Conservation (phyloP, 176 grass and related monocot genomes). For the Canna indica region DNA sequence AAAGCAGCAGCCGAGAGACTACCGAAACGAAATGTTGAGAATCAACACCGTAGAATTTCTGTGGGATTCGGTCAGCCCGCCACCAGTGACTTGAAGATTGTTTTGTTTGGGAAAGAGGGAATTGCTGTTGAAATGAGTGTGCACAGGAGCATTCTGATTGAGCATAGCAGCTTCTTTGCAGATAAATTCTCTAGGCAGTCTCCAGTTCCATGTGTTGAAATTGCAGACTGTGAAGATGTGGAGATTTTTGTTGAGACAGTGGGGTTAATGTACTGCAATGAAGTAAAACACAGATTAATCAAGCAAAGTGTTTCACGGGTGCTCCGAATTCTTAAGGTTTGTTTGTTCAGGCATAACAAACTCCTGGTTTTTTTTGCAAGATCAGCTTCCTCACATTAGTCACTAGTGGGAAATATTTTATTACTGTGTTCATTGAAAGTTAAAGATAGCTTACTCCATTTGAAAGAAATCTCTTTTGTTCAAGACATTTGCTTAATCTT, state of each 20-base stretch:
- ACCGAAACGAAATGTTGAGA: conserved; percentile 26
- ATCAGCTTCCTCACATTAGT: too few species aligned
- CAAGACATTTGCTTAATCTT: background rate
- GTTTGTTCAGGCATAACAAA: too few species aligned
- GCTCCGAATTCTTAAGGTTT: conserved; percentile 50
- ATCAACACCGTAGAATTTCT: conserved; percentile 41
- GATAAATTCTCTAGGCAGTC: conserved; percentile 32
- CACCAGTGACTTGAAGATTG: conserved; percentile 63
- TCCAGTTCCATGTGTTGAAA: conserved; percentile 28
- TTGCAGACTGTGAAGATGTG: conserved; percentile 45
- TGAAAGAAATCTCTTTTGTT: too few species aligned
- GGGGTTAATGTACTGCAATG: conserved; percentile 53
- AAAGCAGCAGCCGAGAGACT: conserved; percentile 33
- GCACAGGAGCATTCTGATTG: conserved; percentile 47
- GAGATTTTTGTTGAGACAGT: conserved; percentile 61
- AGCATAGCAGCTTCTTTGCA: conserved; percentile 58
- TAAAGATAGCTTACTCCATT: too few species aligned
- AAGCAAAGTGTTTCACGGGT: conserved; percentile 52
- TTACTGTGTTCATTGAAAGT: too few species aligned
- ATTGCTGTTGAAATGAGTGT: conserved; percentile 63
- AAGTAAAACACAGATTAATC: conserved; percentile 41
- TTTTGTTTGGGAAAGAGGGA: conserved; percentile 62
- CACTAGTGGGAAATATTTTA: too few species aligned
- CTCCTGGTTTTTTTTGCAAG: too few species aligned
- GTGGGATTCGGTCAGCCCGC: conserved; percentile 71